Conservation (phyloP, 805 yeast genomes). For the Barnettozyma sp. region DNA sequence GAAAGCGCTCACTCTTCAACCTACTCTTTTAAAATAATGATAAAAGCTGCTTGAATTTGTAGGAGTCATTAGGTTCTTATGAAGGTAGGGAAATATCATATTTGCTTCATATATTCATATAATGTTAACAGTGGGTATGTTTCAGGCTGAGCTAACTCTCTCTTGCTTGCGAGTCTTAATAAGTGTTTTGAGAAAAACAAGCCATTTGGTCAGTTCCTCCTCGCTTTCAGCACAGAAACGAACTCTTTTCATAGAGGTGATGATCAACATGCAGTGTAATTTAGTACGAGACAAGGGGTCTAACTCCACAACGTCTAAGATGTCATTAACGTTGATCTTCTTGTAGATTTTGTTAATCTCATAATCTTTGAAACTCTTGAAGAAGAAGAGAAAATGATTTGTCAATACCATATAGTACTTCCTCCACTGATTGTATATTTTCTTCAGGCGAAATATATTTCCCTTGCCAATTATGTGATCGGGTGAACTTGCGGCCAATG, state of each 20-base stretch:
- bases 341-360: conserved; percentile 23
- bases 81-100: no score
- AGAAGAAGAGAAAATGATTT: conserved; percentile 33
- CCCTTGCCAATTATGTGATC: conserved; percentile 39
- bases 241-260: conserved; percentile 39
- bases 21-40: not conserved
- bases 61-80: no score
- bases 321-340: conserved; percentile 28
- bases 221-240: conserved; percentile 39
- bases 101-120: no score
- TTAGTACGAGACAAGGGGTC: conserved; percentile 40
- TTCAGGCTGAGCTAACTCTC: not conserved
- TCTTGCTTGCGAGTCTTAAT: conserved; percentile 21
- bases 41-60: no score
- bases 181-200: conserved; percentile 37
- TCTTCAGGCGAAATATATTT: conserved; percentile 32
- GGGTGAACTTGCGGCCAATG: conserved; percentile 19
- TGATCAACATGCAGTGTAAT: conserved; percentile 39
- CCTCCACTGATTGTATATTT: conserved; percentile 43
- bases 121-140: not conserved
- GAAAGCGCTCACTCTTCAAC: not conserved
- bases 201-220: conserved; percentile 42
- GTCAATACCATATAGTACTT: conserved; percentile 38
- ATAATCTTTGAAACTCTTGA: conserved; percentile 27
- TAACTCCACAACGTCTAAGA: conserved; percentile 43